Percentiles rank a stretch among this genome's conserved stretches.
Evolutionary conservation across 2,329 filamentous ascomycete genomes (phyloP).

Genomic region (Botryotinia calthae): DNA sequence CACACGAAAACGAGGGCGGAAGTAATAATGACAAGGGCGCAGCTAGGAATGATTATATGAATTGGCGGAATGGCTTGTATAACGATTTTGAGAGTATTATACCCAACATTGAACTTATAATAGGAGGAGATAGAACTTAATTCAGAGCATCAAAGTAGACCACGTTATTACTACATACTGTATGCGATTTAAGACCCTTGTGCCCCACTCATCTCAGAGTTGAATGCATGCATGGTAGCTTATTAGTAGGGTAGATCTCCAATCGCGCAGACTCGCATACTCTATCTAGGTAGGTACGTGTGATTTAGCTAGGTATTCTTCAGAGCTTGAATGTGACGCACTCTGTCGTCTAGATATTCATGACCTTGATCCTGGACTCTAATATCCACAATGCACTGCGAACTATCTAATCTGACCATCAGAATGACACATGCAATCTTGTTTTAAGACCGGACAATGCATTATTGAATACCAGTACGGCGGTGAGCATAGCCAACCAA

Average conservation of each 20-base stretch:
- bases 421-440: slow-evolving; percentile 7
- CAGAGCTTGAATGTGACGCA: not conserved
- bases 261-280: slow-evolving; percentile 2
- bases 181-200: not conserved
- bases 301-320: not conserved
- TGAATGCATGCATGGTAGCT: slow-evolving; percentile 2
- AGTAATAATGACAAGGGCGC: not conserved
- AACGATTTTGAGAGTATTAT: slow-evolving; percentile 22
- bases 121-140: slow-evolving; percentile 21
- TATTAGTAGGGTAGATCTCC: not conserved
- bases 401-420: not conserved
- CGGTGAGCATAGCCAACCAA: not conserved
- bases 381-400: not conserved
- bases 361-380: not conserved
- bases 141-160: slow-evolving; percentile 11
- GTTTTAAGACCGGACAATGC: not conserved
- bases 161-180: not conserved
- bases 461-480: not conserved
- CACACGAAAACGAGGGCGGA: not conserved
- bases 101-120: slow-evolving; percentile 22
- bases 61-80: slow-evolving; percentile 22
- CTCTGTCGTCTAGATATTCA: not conserved
- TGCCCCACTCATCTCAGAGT: slow-evolving; percentile 7
- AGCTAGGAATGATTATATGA: slow-evolving; percentile 18
- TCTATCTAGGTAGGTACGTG: not conserved